Evolutionary conservation across 2,329 filamentous ascomycete genomes (phyloP).

Genomic region (Colletotrichum horii): DNA sequence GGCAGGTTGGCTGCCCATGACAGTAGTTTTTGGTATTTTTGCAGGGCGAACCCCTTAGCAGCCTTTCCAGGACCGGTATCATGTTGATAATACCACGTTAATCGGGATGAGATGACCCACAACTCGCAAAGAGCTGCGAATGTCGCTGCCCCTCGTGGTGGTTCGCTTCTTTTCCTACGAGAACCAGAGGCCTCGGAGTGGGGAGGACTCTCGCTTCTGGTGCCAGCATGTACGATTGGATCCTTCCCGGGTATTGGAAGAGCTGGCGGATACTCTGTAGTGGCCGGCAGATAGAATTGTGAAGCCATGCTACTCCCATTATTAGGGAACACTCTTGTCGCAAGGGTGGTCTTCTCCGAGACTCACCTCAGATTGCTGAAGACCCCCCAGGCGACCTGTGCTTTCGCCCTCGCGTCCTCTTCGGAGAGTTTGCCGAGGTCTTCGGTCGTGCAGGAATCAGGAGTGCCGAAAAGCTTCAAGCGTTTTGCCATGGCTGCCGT

Average conservation of each 20-base stretch:
- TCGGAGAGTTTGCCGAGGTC: conserved; percentile 1
- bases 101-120: conserved; percentile 39
- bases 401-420: not conserved
- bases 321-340: not conserved
- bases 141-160: conserved; percentile 18
- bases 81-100: conserved; percentile 31
- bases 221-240: not conserved
- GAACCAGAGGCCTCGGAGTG: not conserved
- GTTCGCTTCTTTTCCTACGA: not conserved
- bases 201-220: not conserved
- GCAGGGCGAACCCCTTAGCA: conserved; percentile 33
- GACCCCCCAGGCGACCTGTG: conserved; percentile 31
- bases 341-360: not conserved
- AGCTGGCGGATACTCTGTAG: conserved; percentile 9
- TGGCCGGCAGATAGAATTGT: conserved; percentile 13
- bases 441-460: not conserved
- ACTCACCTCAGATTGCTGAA: conserved; percentile 45
- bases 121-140: conserved; percentile 39
- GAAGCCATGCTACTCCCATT: not conserved
- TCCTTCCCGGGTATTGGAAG: conserved; percentile 10
- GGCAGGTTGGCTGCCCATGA: conserved; percentile 41
- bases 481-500: conserved; percentile 11
- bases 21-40: conserved; percentile 42
- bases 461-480: conserved; percentile 8
- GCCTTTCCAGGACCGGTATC: conserved; percentile 15